phyloP scores from a whole-genome alignment of 1,284 basidiomycete species.

The Sporisorium scitamineum region DNA sequence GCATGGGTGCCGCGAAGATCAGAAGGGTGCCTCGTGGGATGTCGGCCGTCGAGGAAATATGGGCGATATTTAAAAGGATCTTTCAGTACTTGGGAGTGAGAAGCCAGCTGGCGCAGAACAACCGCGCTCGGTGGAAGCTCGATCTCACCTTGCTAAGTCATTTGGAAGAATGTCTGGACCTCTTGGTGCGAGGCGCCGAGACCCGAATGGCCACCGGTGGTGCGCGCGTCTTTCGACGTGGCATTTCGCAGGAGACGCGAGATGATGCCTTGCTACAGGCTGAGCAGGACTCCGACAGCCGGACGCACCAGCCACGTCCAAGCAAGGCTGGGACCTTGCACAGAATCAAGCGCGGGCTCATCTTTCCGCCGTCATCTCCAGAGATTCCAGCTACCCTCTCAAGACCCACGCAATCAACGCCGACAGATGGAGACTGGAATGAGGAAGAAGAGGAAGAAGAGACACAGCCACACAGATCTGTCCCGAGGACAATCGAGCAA shows the following conservation, averaged over 20 bases:
- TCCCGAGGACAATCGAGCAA: not conserved
- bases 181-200: slow-evolving; percentile 3
- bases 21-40: not conserved
- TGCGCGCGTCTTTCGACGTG: slow-evolving; percentile 1
- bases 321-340: not conserved
- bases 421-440: not conserved
- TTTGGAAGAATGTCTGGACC: slow-evolving; percentile 21
- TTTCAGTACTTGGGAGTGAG: not conserved
- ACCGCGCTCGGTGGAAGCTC: not conserved
- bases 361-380: not conserved
- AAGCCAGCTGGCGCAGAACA: not conserved
- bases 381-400: no score
- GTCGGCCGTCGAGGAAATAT: not conserved
- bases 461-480: no score
- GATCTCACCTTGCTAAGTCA: slow-evolving; percentile 4
- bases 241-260: not conserved
- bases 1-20: not conserved
- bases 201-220: not conserved
- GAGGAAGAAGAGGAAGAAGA: not conserved
- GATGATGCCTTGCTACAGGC: not conserved
- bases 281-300: not conserved
- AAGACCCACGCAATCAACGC: not conserved
- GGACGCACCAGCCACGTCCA: not conserved
- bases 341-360: not conserved
- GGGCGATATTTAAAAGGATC: not conserved